A percentile compares a stretch with the other conserved stretches of the same genome.
phyloP scores from a whole-genome alignment of 768 basidiomycete genomes.

The Leucocoprinus sp. region DNA sequence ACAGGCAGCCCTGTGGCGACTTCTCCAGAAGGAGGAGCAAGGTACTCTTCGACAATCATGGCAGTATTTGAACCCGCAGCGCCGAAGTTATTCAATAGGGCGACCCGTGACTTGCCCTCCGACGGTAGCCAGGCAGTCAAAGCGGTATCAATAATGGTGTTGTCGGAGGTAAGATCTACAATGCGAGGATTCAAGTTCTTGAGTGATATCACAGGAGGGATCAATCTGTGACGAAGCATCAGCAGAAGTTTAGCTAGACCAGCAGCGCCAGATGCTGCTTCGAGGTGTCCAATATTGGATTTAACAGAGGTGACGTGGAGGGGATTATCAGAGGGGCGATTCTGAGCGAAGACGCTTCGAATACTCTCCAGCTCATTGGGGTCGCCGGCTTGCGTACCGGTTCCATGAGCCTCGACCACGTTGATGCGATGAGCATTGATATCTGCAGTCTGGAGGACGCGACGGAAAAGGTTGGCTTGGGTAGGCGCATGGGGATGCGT shows the following conservation, averaged over 20 bases:
- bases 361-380: slow-evolving; percentile 57
- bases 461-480: slow-evolving; percentile 46
- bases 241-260: slow-evolving; percentile 64
- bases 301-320: slow-evolving; percentile 66
- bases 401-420: slow-evolving; percentile 69
- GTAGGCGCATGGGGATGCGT: slow-evolving; percentile 63
- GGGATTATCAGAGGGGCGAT: slow-evolving; percentile 35
- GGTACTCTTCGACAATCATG: slow-evolving; percentile 47
- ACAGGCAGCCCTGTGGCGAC: slow-evolving; percentile 17
- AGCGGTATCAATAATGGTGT: slow-evolving; percentile 38
- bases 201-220: slow-evolving; percentile 57
- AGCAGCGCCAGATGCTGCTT: slow-evolving; percentile 68
- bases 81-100: slow-evolving; percentile 69
- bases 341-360: slow-evolving; percentile 40
- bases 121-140: slow-evolving; percentile 34
- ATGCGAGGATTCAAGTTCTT: slow-evolving; percentile 49
- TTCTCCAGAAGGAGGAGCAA: not conserved
- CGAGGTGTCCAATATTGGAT: slow-evolving; percentile 68
- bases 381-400: slow-evolving; percentile 68
- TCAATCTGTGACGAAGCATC: slow-evolving; percentile 49
- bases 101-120: slow-evolving; percentile 33
- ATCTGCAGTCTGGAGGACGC: slow-evolving; percentile 36
- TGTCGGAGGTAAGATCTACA: slow-evolving; percentile 35
- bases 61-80: slow-evolving; percentile 66
- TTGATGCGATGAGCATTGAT: slow-evolving; percentile 40